Percentiles rank a stretch among this genome's conserved stretches.
phyloP scores from a whole-genome alignment of 495 filamentous ascomycete species.

The Daldinia concentrica region DNA sequence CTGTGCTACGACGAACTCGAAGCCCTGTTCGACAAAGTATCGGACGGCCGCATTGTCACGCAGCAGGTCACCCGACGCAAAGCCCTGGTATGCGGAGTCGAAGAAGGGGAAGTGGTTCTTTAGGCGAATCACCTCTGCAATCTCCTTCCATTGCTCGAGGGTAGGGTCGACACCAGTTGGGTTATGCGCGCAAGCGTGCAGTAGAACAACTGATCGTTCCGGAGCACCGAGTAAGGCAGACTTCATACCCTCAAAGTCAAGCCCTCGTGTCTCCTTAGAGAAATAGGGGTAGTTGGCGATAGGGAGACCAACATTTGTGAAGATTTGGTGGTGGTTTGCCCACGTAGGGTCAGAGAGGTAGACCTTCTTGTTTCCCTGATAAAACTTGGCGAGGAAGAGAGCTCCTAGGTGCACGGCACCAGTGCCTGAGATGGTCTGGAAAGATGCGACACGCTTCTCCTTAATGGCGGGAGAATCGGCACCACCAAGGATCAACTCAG shows the following conservation, averaged over 20 bases:
- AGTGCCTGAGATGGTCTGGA: conserved; percentile 91
- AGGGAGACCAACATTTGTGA: conserved; percentile 84
- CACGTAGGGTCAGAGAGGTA: conserved; percentile 96
- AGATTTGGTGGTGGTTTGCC: conserved; percentile 99
- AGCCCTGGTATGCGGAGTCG: conserved; percentile 97
- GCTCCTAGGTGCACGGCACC: conserved; percentile 90
- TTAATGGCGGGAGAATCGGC: conserved; percentile 78
- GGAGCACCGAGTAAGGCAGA: conserved; percentile 72
- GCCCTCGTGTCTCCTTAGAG: conserved; percentile 80
- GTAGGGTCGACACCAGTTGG: conserved; percentile 97
- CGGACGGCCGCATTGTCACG: conserved; percentile 90
- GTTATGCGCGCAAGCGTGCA: conserved; percentile 98
- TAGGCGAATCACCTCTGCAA: conserved; percentile 75
- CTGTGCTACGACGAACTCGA: conserved; percentile 95
- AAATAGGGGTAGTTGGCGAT: conserved; percentile 94
- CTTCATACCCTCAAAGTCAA: conserved; percentile 92
- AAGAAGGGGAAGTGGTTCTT: conserved; percentile 97
- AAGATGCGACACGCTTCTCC: conserved; percentile 79
- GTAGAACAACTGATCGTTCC: conserved; percentile 81
- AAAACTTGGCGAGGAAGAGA: conserved; percentile 84
- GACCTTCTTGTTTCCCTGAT: conserved; percentile 72
- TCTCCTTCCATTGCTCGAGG: conserved; percentile 89
- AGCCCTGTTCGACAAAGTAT: conserved; percentile 92
- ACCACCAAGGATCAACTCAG: conserved; percentile 83
- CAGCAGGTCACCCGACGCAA: conserved; percentile 88